Percentiles rank a stretch among this genome's conserved stretches.
Evolutionary conservation across 305 asterid genomes (phyloP).

Genomic region (Nicotiana rustica): DNA sequence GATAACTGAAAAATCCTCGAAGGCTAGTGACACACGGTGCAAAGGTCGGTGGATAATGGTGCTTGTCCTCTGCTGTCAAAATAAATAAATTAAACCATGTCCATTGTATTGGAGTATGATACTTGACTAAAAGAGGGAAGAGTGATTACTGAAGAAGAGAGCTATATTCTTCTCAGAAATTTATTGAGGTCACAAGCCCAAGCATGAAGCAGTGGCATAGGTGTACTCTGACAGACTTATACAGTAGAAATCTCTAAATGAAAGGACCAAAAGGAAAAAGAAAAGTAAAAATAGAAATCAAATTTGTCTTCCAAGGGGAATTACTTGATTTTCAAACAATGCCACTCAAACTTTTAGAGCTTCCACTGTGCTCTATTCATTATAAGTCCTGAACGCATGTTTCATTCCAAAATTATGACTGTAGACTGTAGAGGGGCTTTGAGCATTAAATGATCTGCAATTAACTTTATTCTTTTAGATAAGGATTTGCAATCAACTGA

Average conservation of each 20-base stretch:
- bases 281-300: not conserved
- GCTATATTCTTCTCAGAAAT: not conserved
- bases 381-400: not conserved
- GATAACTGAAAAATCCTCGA: not conserved
- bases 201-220: conserved; percentile 15
- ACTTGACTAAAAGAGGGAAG: not conserved
- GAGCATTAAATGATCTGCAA: not conserved
- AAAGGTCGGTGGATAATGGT: not conserved
- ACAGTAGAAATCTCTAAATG: not conserved
- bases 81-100: not conserved
- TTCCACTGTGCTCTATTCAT: conserved; percentile 13
- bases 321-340: conserved; percentile 9
- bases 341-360: conserved; percentile 30
- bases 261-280: conserved; percentile 15
- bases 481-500: conserved; percentile 12
- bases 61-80: not conserved
- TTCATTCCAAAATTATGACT: not conserved
- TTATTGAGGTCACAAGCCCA: conserved; percentile 29
- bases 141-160: not conserved
- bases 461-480: too few relatives aligned
- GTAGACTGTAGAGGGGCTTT: not conserved
- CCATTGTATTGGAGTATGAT: not conserved
- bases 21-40: not conserved
- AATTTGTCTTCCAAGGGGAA: conserved; percentile 11
- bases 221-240: not conserved